phyloP scores from a whole-genome alignment of 805 yeast genomes.

The Lachancea cidri region DNA sequence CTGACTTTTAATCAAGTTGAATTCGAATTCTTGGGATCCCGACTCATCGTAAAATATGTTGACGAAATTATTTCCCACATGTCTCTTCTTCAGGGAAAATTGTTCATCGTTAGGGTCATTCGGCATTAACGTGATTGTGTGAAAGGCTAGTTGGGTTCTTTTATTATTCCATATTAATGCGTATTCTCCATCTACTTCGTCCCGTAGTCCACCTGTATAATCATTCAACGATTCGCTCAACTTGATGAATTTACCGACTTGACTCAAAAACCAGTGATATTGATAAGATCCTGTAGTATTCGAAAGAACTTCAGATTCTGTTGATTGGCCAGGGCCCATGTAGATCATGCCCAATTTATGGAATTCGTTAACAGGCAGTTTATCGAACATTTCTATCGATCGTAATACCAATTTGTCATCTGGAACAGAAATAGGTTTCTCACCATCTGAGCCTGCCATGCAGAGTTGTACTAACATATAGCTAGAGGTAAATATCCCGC shows the following conservation, averaged over 20 bases:
- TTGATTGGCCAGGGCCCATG: constrained; percentile 60
- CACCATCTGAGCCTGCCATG: neutral
- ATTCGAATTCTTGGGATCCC: constrained; percentile 51
- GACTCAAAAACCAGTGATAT: constrained; percentile 54
- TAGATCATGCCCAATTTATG: constrained; percentile 77
- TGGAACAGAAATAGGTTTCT: constrained; percentile 43
- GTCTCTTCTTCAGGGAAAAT: constrained; percentile 63
- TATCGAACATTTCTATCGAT: constrained; percentile 60
- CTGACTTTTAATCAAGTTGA: constrained; percentile 67
- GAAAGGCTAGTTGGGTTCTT: constrained; percentile 67
- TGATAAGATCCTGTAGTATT: constrained; percentile 60
- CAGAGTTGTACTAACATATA: constrained; percentile 2
- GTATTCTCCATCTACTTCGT: constrained; percentile 64
- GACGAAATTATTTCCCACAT: constrained; percentile 81
- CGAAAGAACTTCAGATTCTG: constrained; percentile 58
- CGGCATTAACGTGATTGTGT: constrained; percentile 82
- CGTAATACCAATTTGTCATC: constrained; percentile 40
- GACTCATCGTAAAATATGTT: constrained; percentile 79
- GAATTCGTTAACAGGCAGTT: constrained; percentile 72
- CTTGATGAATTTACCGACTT: constrained; percentile 56
- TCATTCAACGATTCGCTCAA: constrained; percentile 48
- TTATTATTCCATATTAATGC: constrained; percentile 71
- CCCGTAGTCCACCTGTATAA: constrained; percentile 79
- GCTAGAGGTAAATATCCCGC: constrained; percentile 1
- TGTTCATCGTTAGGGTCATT: constrained; percentile 37